Conservation (phyloP, 768 basidiomycete genomes). For the Russula abietina region DNA sequence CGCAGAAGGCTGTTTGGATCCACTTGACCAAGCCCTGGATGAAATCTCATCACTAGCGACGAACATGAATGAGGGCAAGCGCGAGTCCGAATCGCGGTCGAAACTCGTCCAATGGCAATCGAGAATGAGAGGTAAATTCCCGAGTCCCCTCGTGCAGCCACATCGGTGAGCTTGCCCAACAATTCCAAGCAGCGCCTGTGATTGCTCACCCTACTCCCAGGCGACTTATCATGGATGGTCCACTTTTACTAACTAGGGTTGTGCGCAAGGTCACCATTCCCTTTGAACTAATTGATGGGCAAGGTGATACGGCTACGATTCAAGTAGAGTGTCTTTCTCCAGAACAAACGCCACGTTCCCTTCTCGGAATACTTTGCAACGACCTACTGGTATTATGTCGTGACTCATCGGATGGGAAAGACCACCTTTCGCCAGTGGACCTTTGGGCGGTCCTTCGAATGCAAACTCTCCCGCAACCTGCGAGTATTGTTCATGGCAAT, state of each 20-base stretch:
- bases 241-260: conserved; percentile 77
- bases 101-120: conserved; percentile 89
- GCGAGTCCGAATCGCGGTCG: conserved; percentile 86
- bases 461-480: conserved; percentile 88
- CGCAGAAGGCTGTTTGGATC: conserved; percentile 63
- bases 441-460: conserved; percentile 96
- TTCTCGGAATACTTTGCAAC: conserved; percentile 83
- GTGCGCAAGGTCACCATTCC: conserved; percentile 78
- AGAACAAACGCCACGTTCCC: conserved; percentile 71
- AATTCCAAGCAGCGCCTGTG: background rate
- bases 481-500: conserved; percentile 84
- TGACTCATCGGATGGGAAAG: conserved; percentile 76
- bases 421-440: conserved; percentile 70
- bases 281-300: conserved; percentile 73
- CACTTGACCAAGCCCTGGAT: conserved; percentile 75
- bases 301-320: conserved; percentile 71
- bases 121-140: conserved; percentile 86
- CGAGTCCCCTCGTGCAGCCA: conserved; percentile 96
- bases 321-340: conserved; percentile 90
- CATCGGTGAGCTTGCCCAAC: conserved; percentile 60
- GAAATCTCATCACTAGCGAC: conserved; percentile 87
- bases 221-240: conserved; percentile 90
- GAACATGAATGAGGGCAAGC: conserved; percentile 98
- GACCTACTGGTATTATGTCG: conserved; percentile 90
- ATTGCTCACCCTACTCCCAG: conserved; percentile 36